Evolutionary conservation across 768 basidiomycete species (phyloP), one percentile per base, ranked within the genome.

Genomic region (Tylopilus sp.): DNA sequence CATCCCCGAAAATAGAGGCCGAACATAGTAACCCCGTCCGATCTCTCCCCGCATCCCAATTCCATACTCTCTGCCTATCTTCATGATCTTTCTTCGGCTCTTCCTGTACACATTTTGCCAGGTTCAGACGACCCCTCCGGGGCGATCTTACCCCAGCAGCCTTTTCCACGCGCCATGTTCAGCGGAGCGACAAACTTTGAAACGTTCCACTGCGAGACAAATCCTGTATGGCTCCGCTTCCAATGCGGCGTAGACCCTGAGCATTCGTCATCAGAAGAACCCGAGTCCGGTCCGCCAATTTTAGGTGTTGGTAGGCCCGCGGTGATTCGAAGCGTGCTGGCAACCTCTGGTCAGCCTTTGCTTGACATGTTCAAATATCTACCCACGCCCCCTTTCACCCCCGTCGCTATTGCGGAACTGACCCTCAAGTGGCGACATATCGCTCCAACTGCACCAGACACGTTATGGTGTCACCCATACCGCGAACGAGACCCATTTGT

Each of bases 371-470:
- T 84, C 79, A 95, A 92, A 67, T 99, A 99, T 71, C 75, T 98
- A 37, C 78, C 82, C 12, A 78, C 83, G 9, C 85, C 83, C 8
- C 83, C 84, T 8, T 77, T 81, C 52, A 87, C 87, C n/a, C 79
- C 87, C 36, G 66, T 96, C 30, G 80, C 81, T 3, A 78, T 98
- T 54, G 80, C 91, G 11, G 80, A 85, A 63, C 76, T 86, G 37
- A 95, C 93, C 12, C 76, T 99, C 30, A 82, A 78, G 61, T 99
- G 96, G 97, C 77, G 94, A 53, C 96, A 98, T 73, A 84, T 97
- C 68, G 94, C 97, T n/a, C 97, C 97, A 4, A 98, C 97, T 9
- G 96, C 96, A 24, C 97, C 97, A 25, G 97, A 99, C 71, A 99
- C 97, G 1, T 78, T 99, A 4, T 98, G 94, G 94, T 98, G 97